Conservation (phyloP, 805 yeast genomes). For the Clavispora santaluciae region DNA sequence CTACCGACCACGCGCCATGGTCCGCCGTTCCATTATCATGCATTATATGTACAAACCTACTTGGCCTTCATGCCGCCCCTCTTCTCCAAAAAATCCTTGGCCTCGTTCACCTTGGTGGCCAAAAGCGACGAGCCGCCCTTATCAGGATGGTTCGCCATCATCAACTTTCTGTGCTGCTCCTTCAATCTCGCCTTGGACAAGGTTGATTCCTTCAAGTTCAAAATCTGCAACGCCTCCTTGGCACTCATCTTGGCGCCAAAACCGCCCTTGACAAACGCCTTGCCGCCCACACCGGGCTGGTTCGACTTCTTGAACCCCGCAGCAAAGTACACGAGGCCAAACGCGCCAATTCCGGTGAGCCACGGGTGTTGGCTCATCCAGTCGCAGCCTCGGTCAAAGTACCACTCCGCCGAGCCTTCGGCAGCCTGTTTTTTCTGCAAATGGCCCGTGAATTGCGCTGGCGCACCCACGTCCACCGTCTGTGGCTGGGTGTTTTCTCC, state of each 20-base stretch:
- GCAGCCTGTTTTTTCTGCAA: constrained; percentile 37
- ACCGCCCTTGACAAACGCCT: constrained; percentile 77
- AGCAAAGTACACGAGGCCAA: constrained; percentile 56
- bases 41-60: constrained; percentile 12
- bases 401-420: constrained; percentile 51
- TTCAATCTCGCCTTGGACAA: constrained; percentile 61
- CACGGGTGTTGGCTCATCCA: constrained; percentile 76
- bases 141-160: constrained; percentile 91
- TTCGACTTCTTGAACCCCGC: constrained; percentile 65
- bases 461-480: constrained; percentile 18
- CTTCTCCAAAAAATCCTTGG: constrained; percentile 75
- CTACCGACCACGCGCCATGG: background rate
- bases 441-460: constrained; percentile 33
- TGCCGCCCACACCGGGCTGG: constrained; percentile 63
- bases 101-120: constrained; percentile 91
- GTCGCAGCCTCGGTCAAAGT: constrained; percentile 55
- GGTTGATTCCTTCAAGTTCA: constrained; percentile 66
- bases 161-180: constrained; percentile 75
- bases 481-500: constrained; percentile 38
- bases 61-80: constrained; percentile 49
- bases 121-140: constrained; percentile 87
- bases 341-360: constrained; percentile 64
- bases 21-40: background rate
- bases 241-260: constrained; percentile 89
- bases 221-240: constrained; percentile 81